Evolutionary conservation across 2,329 filamentous ascomycete genomes (phyloP), one percentile per base, ranked within the genome.

Genomic region (Neofusicoccum sp.): DNA sequence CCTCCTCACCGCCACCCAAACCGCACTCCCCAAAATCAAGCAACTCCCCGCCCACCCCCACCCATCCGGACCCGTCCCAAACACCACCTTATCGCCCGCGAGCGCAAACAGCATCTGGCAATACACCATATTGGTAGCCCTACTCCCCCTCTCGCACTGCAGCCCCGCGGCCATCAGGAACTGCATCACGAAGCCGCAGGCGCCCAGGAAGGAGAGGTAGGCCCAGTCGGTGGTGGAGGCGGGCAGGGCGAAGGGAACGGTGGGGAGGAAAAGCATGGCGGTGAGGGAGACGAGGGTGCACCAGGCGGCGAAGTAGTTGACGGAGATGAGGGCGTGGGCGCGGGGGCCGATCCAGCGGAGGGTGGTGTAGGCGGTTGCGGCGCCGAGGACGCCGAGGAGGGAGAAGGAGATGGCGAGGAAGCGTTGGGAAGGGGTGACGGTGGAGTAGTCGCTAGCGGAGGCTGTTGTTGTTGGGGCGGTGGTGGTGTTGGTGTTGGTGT

Each of bases 141-240:
- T 16, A 14, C 51, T 20, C 8, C 60, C 51, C 16, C 34, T 88
- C 68, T 93, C 89, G 63, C 88, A 85, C 26, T 88, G 81, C 49
- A 97, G 76, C 0, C 91, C 91, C 0, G 85, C 83, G 1, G 92
- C 95, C 16, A 96, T 78, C n/a, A 96, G 80, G 66, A 91, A 91
- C 82, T 96, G 93, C 84, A 93, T 89, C 24, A 89, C 72, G 70
- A 96, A 93, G 0, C 93, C 93, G 65, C 88, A 88, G 0, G 85
- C 69, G 0, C 89, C 90, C 3, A 96, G 78, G 38, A 87, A 83
- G 0, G 87, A 58, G 14, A 96, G 76, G 40, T 92, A 80, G 0
- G 77, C 72, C 88, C 89, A 93, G 70, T 93, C 79, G 1, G 79
- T 76, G 3, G 74, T 36, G 11, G 79, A 80, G 0, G 72, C 74